These are phyloP conservation scores for Brettanomyces naardenensis DNA, from an alignment of 805 yeast species.

Conservation along the genomic window DNA sequence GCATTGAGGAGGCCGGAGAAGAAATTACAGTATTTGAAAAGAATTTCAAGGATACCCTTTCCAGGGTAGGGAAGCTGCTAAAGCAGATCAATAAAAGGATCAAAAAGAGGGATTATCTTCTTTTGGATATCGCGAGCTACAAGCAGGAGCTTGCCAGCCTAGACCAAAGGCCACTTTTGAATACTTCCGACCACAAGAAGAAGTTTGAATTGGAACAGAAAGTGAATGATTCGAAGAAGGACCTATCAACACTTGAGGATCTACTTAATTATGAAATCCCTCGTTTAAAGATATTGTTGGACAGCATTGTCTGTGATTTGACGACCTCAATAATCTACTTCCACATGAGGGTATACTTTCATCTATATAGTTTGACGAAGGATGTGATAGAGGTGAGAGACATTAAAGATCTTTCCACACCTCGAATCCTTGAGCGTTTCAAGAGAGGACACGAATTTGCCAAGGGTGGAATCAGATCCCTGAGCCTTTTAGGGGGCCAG, in stretches of 20 bases:
- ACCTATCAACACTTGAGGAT: conserved; percentile 30
- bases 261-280: conserved; percentile 42
- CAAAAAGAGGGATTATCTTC: conserved; percentile 17
- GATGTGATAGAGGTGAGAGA: neutral
- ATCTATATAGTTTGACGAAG: conserved; percentile 9
- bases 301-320: conserved; percentile 25
- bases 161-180: conserved; percentile 21
- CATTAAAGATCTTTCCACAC: neutral
- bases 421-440: neutral
- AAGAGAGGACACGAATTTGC: conserved; percentile 5
- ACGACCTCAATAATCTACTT: conserved; percentile 30
- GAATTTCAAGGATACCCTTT: conserved; percentile 9
- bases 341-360: conserved; percentile 27
- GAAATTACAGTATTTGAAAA: conserved; percentile 12
- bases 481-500: conserved; percentile 9
- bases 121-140: conserved; percentile 16
- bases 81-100: conserved; percentile 16
- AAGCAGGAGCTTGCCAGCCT: conserved; percentile 12
- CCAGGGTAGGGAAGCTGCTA: conserved; percentile 8
- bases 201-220: conserved; percentile 25
- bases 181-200: conserved; percentile 31
- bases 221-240: conserved; percentile 24
- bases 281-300: conserved; percentile 27
- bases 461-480: conserved; percentile 7
- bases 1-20: conserved; percentile 12